Evolutionary conservation across 805 yeast genomes (phyloP).

Genomic region (Starmerella apicola): DNA sequence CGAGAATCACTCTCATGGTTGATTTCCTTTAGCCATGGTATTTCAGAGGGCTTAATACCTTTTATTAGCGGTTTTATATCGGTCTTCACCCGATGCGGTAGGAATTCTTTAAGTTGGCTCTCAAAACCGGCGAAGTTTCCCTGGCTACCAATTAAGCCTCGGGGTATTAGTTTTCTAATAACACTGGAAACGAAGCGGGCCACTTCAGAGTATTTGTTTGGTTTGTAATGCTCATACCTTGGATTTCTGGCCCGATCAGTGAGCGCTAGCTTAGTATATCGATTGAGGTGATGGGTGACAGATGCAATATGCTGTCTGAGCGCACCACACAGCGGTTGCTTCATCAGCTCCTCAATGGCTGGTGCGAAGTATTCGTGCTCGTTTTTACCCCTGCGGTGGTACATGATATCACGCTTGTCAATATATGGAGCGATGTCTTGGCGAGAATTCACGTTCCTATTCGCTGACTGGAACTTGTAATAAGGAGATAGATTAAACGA

Average conservation of each 20-base stretch:
- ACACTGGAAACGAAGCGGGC: slow-evolving; percentile 1
- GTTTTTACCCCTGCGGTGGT: background rate
- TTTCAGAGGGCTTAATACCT: slow-evolving; percentile 33
- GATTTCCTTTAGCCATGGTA: slow-evolving; percentile 41
- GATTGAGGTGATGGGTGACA: too few species aligned
- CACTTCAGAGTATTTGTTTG: background rate
- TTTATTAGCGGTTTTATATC: slow-evolving; percentile 21
- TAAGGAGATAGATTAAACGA: background rate
- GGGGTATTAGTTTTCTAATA: slow-evolving; percentile 1
- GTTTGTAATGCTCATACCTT: too few species aligned
- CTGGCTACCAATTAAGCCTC: slow-evolving; percentile 2
- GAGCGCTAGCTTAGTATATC: too few species aligned
- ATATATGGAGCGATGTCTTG: background rate
- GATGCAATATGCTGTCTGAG: too few species aligned
- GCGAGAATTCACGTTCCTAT: background rate
- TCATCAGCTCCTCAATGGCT: background rate
- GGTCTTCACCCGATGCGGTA: background rate
- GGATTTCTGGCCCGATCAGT: too few species aligned
- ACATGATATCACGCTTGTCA: slow-evolving; percentile 4
- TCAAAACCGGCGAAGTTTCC: background rate
- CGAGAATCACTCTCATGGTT: background rate
- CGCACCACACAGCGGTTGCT: too few species aligned
- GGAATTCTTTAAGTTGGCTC: background rate
- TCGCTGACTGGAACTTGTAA: background rate
- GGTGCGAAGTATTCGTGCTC: too few species aligned